These are phyloP conservation scores for Hymenoscyphus albidus DNA, from an alignment of 2,329 filamentous ascomycete species.

Conservation along the genomic window DNA sequence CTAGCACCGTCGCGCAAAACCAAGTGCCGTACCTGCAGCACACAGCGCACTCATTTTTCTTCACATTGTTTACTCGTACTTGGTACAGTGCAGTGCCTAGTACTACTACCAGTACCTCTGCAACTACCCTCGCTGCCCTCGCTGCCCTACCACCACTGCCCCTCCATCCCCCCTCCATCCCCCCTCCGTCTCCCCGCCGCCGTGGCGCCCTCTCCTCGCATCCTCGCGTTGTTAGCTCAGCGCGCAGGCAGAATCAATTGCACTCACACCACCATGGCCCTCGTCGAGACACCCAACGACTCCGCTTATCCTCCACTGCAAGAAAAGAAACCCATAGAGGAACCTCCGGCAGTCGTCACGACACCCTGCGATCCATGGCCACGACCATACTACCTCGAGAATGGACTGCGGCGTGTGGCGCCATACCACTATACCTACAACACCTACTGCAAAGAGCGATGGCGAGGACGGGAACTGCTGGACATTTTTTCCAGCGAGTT, in stretches of 20 bases:
- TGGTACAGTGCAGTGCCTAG: no score
- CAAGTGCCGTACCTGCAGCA: no score
- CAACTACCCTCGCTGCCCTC: no score
- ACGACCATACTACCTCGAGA: slow-evolving; percentile 76
- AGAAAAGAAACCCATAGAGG: slow-evolving; percentile 37
- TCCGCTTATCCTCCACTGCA: slow-evolving; percentile 21
- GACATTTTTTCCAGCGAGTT: slow-evolving; percentile 93
- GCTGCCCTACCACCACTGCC: no score
- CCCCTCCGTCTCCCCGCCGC: slow-evolving; percentile 7
- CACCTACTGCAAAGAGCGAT: slow-evolving; percentile 89
- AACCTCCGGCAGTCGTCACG: slow-evolving; percentile 46
- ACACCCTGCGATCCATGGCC: slow-evolving; percentile 55
- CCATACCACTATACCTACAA: slow-evolving; percentile 96
- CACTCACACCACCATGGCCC: slow-evolving; percentile 41
- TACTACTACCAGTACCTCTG: no score
- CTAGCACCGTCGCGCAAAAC: no score
- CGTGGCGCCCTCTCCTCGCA: slow-evolving; percentile 48
- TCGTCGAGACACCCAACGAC: slow-evolving; percentile 31
- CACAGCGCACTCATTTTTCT: no score
- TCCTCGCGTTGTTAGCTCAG: slow-evolving; percentile 48
- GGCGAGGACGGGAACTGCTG: slow-evolving; percentile 75
- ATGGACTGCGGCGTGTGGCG: slow-evolving; percentile 74
- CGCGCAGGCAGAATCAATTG: slow-evolving; percentile 38
- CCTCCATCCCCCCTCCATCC: neutral
- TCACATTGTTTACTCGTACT: no score